Evolutionary conservation across 78 protist genomes (phyloP).

Genomic region (Thecamonas trahens): DNA sequence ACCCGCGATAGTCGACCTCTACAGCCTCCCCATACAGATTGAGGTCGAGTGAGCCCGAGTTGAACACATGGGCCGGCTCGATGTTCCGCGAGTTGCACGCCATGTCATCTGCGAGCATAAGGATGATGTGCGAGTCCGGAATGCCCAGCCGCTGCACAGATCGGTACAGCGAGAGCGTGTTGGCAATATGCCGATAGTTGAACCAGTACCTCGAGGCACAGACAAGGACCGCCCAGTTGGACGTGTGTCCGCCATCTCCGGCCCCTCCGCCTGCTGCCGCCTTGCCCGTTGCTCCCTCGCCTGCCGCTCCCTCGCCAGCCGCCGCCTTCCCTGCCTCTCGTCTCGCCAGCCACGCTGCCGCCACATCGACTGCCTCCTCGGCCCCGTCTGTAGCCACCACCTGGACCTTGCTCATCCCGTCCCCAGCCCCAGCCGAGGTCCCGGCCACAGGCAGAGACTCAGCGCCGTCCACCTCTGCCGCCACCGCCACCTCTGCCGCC

Average conservation of each 20-base stretch:
- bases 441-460: too few species aligned
- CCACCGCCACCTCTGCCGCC: too few species aligned
- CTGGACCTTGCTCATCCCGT: too few species aligned
- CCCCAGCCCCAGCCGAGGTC: too few species aligned
- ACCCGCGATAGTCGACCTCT: constrained; percentile 86
- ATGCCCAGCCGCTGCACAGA: constrained; percentile 84
- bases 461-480: too few species aligned
- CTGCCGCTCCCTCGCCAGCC: too few species aligned
- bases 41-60: constrained; percentile 41
- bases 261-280: too few species aligned
- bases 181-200: constrained; percentile 90
- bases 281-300: too few species aligned
- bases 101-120: constrained; percentile 90
- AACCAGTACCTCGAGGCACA: constrained; percentile 91
- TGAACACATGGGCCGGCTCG: constrained; percentile 73
- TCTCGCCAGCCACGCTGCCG: too few species aligned
- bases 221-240: constrained; percentile 60
- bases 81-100: constrained; percentile 90
- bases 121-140: constrained; percentile 81
- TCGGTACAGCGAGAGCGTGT: constrained; percentile 80
- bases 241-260: constrained; percentile 9
- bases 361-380: too few species aligned
- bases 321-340: too few species aligned
- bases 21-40: constrained; percentile 78
- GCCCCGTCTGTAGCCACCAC: too few species aligned